These are phyloP conservation scores for Sclerotinia borealis DNA, from an alignment of 2,329 filamentous ascomycete species.

Conservation along the genomic window DNA sequence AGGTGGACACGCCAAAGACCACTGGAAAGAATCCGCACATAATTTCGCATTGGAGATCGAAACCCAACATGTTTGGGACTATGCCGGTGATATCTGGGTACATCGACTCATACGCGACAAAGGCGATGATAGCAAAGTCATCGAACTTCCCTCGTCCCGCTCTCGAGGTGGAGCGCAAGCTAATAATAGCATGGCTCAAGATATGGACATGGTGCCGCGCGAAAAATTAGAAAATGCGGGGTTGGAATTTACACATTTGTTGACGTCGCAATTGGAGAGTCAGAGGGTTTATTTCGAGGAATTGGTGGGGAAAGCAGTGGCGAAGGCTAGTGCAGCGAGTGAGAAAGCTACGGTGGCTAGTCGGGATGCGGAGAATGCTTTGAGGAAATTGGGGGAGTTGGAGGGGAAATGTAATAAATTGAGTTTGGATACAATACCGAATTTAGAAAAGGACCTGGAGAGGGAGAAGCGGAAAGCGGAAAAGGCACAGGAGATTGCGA, in stretches of 20 bases:
- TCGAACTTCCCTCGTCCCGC: constrained; percentile 66
- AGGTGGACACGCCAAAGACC: constrained; percentile 83
- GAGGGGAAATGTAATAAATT: constrained; percentile 45
- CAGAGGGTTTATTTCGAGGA: constrained; percentile 94
- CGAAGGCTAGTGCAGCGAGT: constrained; percentile 76
- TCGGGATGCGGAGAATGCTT: constrained; percentile 42
- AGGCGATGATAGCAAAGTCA: constrained; percentile 74
- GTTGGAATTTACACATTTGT: constrained; percentile 87
- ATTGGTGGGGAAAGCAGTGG: constrained; percentile 77
- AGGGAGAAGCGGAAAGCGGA: constrained; percentile 62
- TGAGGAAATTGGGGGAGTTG: constrained; percentile 46
- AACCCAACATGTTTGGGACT: constrained; percentile 97
- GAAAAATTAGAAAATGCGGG: constrained; percentile 71
- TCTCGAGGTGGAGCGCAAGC: constrained; percentile 6
- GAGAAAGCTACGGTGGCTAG: constrained; percentile 59
- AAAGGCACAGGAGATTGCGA: constrained; percentile 69
- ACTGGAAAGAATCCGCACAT: constrained; percentile 86
- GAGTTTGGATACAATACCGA: constrained; percentile 50
- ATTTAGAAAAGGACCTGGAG: constrained; percentile 66
- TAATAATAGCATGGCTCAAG: constrained; percentile 23
- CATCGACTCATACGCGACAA: constrained; percentile 93
- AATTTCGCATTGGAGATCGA: constrained; percentile 88
- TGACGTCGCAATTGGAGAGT: constrained; percentile 87
- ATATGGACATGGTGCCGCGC: constrained; percentile 64
- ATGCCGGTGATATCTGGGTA: constrained; percentile 90